Percentiles rank a stretch among this genome's conserved stretches.
These are phyloP conservation scores for Pseudogymnoascus sp. DNA, from an alignment of 2,329 filamentous ascomycete species.

Conservation along the genomic window DNA sequence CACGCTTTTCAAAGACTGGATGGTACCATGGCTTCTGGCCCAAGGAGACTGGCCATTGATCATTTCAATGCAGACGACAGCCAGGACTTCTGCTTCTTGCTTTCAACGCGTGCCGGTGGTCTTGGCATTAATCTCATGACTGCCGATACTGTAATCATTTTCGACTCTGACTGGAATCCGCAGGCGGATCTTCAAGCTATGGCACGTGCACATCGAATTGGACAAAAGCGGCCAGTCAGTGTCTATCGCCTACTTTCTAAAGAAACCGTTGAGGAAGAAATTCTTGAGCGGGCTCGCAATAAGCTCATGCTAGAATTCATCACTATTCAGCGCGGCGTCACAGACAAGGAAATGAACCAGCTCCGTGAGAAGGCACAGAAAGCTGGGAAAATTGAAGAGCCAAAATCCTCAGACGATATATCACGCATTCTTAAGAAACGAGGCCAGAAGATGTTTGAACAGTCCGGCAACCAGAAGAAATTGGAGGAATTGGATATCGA, in stretches of 20 bases:
- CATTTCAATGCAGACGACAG: slow-evolving; percentile 97
- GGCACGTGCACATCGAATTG: slow-evolving; percentile 95
- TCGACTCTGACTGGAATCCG: slow-evolving; percentile 98
- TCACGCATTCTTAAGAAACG: slow-evolving; percentile 93
- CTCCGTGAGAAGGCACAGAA: slow-evolving; percentile 68
- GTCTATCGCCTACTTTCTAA: slow-evolving; percentile 96
- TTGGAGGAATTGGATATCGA: slow-evolving; percentile 97
- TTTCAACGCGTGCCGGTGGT: slow-evolving; percentile 92
- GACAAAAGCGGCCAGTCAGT: slow-evolving; percentile 90
- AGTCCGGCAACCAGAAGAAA: slow-evolving; percentile 92
- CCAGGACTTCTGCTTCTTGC: slow-evolving; percentile 89
- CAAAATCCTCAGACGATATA: slow-evolving; percentile 87
- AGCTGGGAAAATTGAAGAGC: slow-evolving; percentile 70
- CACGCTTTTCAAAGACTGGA: slow-evolving; percentile 93
- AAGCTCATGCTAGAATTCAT: slow-evolving; percentile 96
- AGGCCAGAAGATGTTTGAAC: slow-evolving; percentile 99
- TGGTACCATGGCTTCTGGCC: slow-evolving; percentile 82
- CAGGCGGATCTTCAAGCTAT: slow-evolving; percentile 97
- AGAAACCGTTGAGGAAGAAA: slow-evolving; percentile 96
- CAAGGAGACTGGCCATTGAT: slow-evolving; percentile 88
- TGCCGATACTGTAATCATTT: slow-evolving; percentile 93
- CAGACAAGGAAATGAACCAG: slow-evolving; percentile 82
- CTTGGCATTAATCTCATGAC: slow-evolving; percentile 99
- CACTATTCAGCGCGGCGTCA: slow-evolving; percentile 93
- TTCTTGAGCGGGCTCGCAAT: slow-evolving; percentile 90